Evolutionary conservation across 208 protist species (phyloP), one percentile per base, ranked within the genome.

Genomic region (Balamuthia mandrillaris): DNA sequence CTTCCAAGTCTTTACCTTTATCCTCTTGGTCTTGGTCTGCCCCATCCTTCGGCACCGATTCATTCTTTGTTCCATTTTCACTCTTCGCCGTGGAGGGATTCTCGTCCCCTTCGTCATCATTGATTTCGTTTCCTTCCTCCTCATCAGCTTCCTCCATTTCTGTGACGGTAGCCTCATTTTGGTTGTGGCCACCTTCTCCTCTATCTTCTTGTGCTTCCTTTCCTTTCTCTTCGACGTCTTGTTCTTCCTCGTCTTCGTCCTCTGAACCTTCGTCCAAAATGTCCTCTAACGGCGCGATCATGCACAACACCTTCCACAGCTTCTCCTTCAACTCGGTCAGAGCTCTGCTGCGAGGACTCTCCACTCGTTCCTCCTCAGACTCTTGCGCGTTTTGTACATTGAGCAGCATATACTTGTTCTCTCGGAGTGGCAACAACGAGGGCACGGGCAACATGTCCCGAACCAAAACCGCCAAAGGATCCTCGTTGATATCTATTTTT

Each of bases 271-370:
- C 58, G 45, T 45, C 68, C 16, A 78, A 49, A 29, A 78, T 78
- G 45, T 78, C 68, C 33, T 78, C 68, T 5, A 78, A 35, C 45
- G 68, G 68, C 1, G 68, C 68, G 68, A 78, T 42, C 45, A 78
- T 21, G 45, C 58, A 49, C 12, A 78, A 49, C 31, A 78, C 68
- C n/a, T 49, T 42, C 3, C 52, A 42, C 24, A 78, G 68, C 29
- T 78, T 78, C 45, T 78, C 68, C 68, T 78, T 78, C 0, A 78
- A 42, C 45, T 78, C 68, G 68, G 52, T 78, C 45, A 78, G 45
- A 42, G 58, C 5, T 49, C 41, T 54, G 33, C 58, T 49, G 3
- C 68, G 68, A 24, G 58, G 52, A 49, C 58, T 78, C 44, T 60
- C 47, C 16, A 60, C 68, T 27, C 45, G 68, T 49, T 78, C 68